phyloP scores from a whole-genome alignment of 768 basidiomycete genomes.

The Lepiota venenata region DNA sequence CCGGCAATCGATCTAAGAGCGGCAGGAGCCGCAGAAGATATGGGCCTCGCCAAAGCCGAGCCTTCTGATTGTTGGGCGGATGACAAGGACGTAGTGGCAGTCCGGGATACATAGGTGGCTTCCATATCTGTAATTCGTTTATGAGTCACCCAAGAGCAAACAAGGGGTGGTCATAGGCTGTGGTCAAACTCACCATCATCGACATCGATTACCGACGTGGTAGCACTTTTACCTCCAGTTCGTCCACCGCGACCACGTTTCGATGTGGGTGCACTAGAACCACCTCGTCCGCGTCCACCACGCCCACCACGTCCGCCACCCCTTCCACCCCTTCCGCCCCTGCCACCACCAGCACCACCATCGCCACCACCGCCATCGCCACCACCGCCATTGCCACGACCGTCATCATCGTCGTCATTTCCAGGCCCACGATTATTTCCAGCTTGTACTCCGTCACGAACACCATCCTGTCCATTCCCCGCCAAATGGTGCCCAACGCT shows the following conservation, averaged over 20 bases:
- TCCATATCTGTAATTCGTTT: background rate
- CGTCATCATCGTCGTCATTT: conserved; percentile 34
- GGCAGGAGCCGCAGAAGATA: background rate
- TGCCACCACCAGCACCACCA: too few relatives aligned
- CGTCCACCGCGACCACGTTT: conserved; percentile 22
- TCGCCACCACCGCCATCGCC: conserved; percentile 35
- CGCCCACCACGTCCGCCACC: conserved; percentile 31
- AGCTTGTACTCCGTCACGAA: conserved; percentile 3
- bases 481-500: conserved; percentile 54
- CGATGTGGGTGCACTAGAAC: conserved; percentile 22
- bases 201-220: conserved; percentile 3
- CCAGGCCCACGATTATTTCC: conserved; percentile 14
- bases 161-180: background rate
- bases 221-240: conserved; percentile 5
- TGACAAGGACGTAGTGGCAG: background rate
- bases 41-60: background rate
- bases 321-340: conserved; percentile 24
- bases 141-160: background rate
- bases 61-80: conserved; percentile 3
- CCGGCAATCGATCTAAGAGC: conserved; percentile 3
- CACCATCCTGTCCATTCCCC: conserved; percentile 34
- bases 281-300: conserved; percentile 30
- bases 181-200: conserved; percentile 7
- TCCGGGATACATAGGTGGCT: conserved; percentile 5
- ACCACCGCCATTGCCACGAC: conserved; percentile 33